Base-by-base conservation (phyloP, 345 rosid genomes). In the Passiflora organensis region DNA sequence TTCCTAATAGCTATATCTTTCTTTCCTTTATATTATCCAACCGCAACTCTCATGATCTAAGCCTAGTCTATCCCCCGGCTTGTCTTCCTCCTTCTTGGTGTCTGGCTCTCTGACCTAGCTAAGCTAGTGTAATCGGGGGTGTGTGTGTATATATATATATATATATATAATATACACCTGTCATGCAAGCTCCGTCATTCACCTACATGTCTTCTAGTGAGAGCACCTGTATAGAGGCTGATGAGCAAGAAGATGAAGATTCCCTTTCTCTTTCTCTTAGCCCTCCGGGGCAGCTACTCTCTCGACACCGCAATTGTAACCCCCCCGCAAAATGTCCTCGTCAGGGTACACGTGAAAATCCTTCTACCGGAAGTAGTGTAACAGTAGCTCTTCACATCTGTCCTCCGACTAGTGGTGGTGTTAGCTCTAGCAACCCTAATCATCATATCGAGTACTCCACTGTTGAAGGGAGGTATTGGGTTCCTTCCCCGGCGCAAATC, bases 401-500 rank as follows among this genome's bases (percentile, higher is more conserved):
- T 51, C 89, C 74, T 20, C 80, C 87, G 22, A n/a, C 65, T 6
- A 9, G 25, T 28, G 36, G 68, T 22, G 72, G 63, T 24, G 62
- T 66, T 28, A 62, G 64, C 37, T 18, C 67, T 19, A 50, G 65
- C 59, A 73, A 50, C 76, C 64, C 49, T 74, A 62, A 57, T 63
- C 67, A 66, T 48, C 54, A 65, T 44, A 62, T 47, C 41, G 49
- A 48, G 46, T 51, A 56, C 41, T 43, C 64, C 55, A 72, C 61
- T 3, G 69, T 45, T 45, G 76, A 78, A 39, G 86, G 85, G 25
- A 81, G 80, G 67, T 84, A 82, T 75, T 86, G 97, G 97, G 84
- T 86, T 58, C 97, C 95, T 56, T 75, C 97, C 0, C 85, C 89
- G 6, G 81, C 87, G 5, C 88, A 89, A 80, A 84, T 86, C 67